These are phyloP conservation scores for Flaveria sonorensis DNA, from an alignment of 129 eudicot genomes.

Conservation along the genomic window DNA sequence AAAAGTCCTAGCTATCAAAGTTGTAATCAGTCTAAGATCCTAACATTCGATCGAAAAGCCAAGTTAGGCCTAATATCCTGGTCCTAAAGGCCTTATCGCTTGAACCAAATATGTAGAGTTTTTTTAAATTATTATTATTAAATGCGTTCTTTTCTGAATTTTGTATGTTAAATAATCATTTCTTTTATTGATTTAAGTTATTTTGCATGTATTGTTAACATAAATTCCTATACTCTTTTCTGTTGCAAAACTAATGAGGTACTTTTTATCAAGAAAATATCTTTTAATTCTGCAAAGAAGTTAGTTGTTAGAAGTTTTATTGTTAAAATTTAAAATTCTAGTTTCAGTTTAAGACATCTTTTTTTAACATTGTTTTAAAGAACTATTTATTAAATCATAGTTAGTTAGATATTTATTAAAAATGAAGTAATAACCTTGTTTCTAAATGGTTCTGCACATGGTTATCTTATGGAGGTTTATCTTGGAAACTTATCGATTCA, in stretches of 20 bases:
- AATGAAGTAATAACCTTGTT: not conserved
- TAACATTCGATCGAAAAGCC: constrained; percentile 1
- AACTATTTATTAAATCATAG: not conserved
- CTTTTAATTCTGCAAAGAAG: not conserved
- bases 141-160: not conserved
- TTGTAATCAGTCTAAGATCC: not conserved
- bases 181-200: not conserved
- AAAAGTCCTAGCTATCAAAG: not conserved
- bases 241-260: not conserved
- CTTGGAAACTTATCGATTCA: constrained; percentile 7
- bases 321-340: not conserved
- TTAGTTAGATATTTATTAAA: not conserved
- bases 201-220: not conserved
- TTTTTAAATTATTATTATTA: not conserved
- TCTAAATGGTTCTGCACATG: not conserved
- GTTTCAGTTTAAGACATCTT: not conserved
- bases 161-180: not conserved
- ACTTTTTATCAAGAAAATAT: not conserved
- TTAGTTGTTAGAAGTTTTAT: not conserved
- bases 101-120: not conserved
- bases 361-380: not conserved
- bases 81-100: not conserved
- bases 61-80: not conserved
- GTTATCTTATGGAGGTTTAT: not conserved
- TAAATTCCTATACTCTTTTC: not conserved